Percentiles rank a stretch among this genome's conserved stretches.
phyloP scores from a whole-genome alignment of 805 yeast species.

The Lachancea mirantina region DNA sequence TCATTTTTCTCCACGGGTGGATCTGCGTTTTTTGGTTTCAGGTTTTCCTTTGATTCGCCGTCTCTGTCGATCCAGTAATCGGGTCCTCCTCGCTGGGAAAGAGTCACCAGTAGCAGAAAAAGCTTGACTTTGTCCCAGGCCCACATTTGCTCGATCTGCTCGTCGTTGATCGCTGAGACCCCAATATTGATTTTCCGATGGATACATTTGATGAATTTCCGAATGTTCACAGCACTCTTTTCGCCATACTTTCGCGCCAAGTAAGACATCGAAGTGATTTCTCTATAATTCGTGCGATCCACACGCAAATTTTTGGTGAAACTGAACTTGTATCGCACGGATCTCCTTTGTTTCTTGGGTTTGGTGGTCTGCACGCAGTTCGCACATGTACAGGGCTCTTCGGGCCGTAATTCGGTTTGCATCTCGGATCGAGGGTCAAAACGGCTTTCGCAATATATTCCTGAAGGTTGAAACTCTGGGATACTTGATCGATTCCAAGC shows the following conservation, averaged over 20 bases:
- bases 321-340: constrained; percentile 14
- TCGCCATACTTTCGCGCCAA: constrained; percentile 29
- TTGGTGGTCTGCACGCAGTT: constrained; percentile 1
- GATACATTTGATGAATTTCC: constrained; percentile 26
- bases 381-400: constrained; percentile 3
- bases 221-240: constrained; percentile 25
- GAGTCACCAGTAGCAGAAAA: constrained; percentile 25
- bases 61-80: constrained; percentile 31
- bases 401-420: neutral
- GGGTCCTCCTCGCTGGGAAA: constrained; percentile 32
- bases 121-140: constrained; percentile 28
- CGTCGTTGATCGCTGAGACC: constrained; percentile 22
- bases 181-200: constrained; percentile 27
- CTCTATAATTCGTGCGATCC: constrained; percentile 24
- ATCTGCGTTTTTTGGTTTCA: constrained; percentile 7
- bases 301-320: constrained; percentile 21
- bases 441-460: too few relatives aligned
- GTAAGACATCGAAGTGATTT: constrained; percentile 28
- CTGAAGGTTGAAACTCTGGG: too few relatives aligned
- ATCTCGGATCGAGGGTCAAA: neutral
- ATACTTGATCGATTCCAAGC: too few relatives aligned
- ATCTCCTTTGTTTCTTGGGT: constrained; percentile 4
- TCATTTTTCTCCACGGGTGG: constrained; percentile 1
- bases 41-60: constrained; percentile 11
- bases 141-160: constrained; percentile 16